phyloP scores from a whole-genome alignment of 768 basidiomycete species.

The Sarcodon sp. region DNA sequence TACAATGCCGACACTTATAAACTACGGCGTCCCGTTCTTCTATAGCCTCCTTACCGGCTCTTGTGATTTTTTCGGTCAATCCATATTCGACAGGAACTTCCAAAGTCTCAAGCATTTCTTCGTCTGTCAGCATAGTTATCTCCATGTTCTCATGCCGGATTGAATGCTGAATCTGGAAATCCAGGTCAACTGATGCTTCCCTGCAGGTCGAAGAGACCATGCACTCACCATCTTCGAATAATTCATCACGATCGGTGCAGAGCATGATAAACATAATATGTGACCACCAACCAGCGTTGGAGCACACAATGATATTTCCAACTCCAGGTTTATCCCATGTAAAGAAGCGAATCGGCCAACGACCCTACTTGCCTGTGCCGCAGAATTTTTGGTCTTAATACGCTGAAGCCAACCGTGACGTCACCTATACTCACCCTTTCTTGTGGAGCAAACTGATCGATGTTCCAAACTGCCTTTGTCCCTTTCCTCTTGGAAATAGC shows the following conservation, averaged over 20 bases:
- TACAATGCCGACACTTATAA: background rate
- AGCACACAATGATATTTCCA: constrained; percentile 9
- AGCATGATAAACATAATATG: constrained; percentile 38
- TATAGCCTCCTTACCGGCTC: background rate
- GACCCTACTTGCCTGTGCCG: constrained; percentile 31
- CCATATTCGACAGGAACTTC: background rate
- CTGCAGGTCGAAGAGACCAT: background rate
- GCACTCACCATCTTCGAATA: constrained; percentile 28
- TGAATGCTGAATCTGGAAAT: background rate
- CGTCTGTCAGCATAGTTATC: background rate
- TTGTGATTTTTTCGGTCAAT: background rate
- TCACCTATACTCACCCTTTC: constrained; percentile 27
- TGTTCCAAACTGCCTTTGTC: constrained; percentile 27
- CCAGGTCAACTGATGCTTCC: background rate
- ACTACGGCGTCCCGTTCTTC: background rate
- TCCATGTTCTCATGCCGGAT: background rate
- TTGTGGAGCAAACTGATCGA: constrained; percentile 43
- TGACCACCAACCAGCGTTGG: constrained; percentile 15
- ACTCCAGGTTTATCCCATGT: constrained; percentile 17
- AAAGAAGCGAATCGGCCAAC: constrained; percentile 25
- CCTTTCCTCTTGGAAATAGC: constrained; percentile 13
- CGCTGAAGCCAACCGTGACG: background rate
- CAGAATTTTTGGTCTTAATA: background rate
- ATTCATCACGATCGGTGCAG: constrained; percentile 33
- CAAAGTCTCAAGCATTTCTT: background rate